These are phyloP conservation scores for Monascus ruber DNA, from an alignment of 2,329 filamentous ascomycete species.

Conservation along the genomic window DNA sequence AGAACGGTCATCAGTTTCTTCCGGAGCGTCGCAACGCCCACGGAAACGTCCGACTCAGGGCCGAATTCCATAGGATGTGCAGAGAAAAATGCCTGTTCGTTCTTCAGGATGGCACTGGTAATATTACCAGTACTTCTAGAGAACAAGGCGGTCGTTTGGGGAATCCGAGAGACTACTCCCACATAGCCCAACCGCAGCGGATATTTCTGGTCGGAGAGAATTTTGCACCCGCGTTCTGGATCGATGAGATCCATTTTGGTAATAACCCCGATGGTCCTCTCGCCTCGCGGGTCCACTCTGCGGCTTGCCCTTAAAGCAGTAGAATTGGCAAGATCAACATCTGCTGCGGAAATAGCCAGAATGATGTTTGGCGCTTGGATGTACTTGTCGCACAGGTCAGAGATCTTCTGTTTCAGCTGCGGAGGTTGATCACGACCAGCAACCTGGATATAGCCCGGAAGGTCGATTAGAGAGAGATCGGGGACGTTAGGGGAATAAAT, in stretches of 20 bases:
- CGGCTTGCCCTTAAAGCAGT: constrained; percentile 82
- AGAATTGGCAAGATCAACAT: constrained; percentile 94
- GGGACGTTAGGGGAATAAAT: constrained; percentile 95
- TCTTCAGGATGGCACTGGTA: constrained; percentile 67
- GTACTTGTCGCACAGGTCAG: constrained; percentile 94
- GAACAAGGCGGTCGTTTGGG: constrained; percentile 58
- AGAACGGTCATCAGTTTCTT: constrained; percentile 96
- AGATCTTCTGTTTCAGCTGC: constrained; percentile 89
- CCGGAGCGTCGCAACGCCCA: constrained; percentile 75
- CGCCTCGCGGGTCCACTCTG: constrained; percentile 83
- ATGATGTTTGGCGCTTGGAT: constrained; percentile 95
- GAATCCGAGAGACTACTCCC: constrained; percentile 80
- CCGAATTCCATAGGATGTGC: constrained; percentile 74
- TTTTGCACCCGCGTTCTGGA: constrained; percentile 60
- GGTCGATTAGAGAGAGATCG: constrained; percentile 87
- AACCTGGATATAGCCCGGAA: constrained; percentile 96
- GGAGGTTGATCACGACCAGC: constrained; percentile 80
- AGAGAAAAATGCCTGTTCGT: constrained; percentile 79
- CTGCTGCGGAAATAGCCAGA: constrained; percentile 89
- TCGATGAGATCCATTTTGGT: constrained; percentile 99
- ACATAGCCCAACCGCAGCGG: constrained; percentile 92
- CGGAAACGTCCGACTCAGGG: constrained; percentile 56
- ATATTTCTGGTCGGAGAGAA: constrained; percentile 84
- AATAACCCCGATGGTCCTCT: constrained; percentile 95
- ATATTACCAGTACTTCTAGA: constrained; percentile 73